These are phyloP conservation scores for Oidiodendron maius DNA, from an alignment of 495 filamentous ascomycete genomes.

Conservation along the genomic window DNA sequence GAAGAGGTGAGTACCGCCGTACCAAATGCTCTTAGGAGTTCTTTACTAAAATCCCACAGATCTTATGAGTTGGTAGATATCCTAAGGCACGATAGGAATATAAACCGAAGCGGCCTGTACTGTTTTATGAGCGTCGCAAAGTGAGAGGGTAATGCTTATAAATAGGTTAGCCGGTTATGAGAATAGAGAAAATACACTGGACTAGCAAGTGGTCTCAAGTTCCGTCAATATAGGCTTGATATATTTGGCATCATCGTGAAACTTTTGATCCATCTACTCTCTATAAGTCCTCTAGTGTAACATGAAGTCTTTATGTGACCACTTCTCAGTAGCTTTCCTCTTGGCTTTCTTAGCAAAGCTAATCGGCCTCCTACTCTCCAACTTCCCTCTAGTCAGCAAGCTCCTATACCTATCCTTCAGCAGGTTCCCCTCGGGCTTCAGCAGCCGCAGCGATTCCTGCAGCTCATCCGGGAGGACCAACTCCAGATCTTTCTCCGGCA, in stretches of 20 bases:
- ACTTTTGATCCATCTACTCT: too few relatives aligned
- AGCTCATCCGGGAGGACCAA: constrained; percentile 90
- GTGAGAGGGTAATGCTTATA: neutral
- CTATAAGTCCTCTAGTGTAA: constrained; percentile 15
- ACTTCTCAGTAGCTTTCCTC: constrained; percentile 84
- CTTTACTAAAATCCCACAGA: constrained; percentile 11
- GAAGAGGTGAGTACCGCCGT: constrained; percentile 81
- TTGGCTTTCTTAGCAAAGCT: constrained; percentile 73
- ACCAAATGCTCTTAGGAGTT: neutral
- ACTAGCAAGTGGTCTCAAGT: neutral
- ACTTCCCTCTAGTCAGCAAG: constrained; percentile 78
- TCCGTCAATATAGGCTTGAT: too few relatives aligned
- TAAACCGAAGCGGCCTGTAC: too few relatives aligned
- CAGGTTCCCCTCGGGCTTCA: constrained; percentile 93
- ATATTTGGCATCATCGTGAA: too few relatives aligned
- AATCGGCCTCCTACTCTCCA: constrained; percentile 74
- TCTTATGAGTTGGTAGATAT: constrained; percentile 19
- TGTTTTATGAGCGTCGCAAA: too few relatives aligned
- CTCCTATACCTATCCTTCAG: constrained; percentile 87
- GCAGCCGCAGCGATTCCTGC: constrained; percentile 76
- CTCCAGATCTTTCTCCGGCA: constrained; percentile 77
- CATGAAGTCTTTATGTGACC: constrained; percentile 92
- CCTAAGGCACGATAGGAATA: neutral
- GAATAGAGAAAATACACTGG: neutral
- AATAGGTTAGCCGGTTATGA: neutral